phyloP scores from a whole-genome alignment of 768 basidiomycete species.

The Podaxis sp. region DNA sequence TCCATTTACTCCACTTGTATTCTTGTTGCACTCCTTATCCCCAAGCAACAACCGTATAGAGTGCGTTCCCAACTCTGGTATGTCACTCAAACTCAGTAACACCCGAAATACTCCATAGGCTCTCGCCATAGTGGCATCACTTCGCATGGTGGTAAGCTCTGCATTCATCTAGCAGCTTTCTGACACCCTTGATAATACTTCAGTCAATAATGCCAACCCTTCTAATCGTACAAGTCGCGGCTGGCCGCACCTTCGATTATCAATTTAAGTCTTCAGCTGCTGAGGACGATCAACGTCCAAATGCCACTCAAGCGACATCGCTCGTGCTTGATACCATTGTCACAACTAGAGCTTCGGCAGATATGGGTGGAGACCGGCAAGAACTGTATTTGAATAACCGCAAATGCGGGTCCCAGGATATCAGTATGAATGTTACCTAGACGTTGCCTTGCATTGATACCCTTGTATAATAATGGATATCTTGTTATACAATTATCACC shows the following conservation, averaged over 20 bases:
- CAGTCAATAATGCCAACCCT: constrained; percentile 28
- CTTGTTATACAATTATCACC: background rate
- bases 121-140: constrained; percentile 17
- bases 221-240: constrained; percentile 27
- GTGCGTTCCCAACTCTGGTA: background rate
- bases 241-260: constrained; percentile 7
- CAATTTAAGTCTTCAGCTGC: background rate
- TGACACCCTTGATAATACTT: background rate
- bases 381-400: background rate
- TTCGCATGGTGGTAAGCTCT: constrained; percentile 28
- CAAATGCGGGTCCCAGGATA: background rate
- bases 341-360: background rate
- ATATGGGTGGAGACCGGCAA: background rate
- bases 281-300: background rate
- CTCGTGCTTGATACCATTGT: background rate
- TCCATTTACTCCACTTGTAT: constrained; percentile 27
- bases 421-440: background rate
- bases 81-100: background rate
- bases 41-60: background rate
- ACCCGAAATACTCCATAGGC: background rate
- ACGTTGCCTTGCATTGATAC: background rate
- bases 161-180: background rate
- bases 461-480: background rate
- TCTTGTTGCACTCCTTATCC: constrained; percentile 18
- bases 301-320: background rate